These are phyloP conservation scores for Naganishia randhawae DNA, from an alignment of 768 basidiomycete genomes.

Conservation along the genomic window DNA sequence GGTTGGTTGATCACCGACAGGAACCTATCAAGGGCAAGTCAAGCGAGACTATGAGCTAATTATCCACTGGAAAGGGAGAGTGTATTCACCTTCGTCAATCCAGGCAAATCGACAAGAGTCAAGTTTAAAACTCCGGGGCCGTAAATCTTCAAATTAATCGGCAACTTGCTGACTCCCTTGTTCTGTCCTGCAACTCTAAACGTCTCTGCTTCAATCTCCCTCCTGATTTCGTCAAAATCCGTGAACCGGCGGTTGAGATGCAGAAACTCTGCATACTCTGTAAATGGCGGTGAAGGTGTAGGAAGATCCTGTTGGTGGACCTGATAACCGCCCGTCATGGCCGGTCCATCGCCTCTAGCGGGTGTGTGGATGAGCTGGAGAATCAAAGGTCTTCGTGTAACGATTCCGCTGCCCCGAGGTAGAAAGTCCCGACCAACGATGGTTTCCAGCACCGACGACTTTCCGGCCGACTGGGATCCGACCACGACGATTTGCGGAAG, in stretches of 20 bases:
- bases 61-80: slow-evolving; percentile 54
- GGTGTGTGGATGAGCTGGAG: slow-evolving; percentile 94
- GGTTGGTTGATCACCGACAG: slow-evolving; percentile 79
- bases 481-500: slow-evolving; percentile 57
- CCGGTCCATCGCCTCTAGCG: slow-evolving; percentile 5
- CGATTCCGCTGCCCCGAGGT: slow-evolving; percentile 68
- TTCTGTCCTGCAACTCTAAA: slow-evolving; percentile 96
- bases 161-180: slow-evolving; percentile 93
- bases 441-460: slow-evolving; percentile 78
- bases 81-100: slow-evolving; percentile 68
- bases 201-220: slow-evolving; percentile 97
- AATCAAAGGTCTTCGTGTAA: slow-evolving; percentile 90
- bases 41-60: neutral
- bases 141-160: slow-evolving; percentile 91
- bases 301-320: slow-evolving; percentile 14
- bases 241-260: slow-evolving; percentile 94
- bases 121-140: slow-evolving; percentile 92
- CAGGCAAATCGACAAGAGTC: slow-evolving; percentile 93
- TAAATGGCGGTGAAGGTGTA: slow-evolving; percentile 28
- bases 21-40: slow-evolving; percentile 30
- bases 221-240: slow-evolving; percentile 89
- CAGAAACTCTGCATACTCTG: slow-evolving; percentile 95
- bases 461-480: slow-evolving; percentile 93
- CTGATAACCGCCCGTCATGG: slow-evolving; percentile 14
- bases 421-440: slow-evolving; percentile 76